phyloP scores from a whole-genome alignment of 768 basidiomycete species.

The Termitomyces sp. region DNA sequence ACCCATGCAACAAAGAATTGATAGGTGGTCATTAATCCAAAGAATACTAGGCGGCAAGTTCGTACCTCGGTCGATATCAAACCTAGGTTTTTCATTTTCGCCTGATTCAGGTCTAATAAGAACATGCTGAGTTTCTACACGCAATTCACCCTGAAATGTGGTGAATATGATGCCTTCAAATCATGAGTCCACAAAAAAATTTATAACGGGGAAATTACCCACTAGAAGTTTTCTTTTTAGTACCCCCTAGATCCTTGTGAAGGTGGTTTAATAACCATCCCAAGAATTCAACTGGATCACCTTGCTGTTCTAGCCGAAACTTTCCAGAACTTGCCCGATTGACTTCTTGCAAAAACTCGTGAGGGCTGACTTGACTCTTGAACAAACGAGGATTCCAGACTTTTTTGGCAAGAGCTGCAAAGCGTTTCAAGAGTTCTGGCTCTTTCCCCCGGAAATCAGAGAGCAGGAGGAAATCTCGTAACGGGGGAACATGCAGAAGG shows the following conservation, averaged over 20 bases:
- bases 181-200: slow-evolving; percentile 16
- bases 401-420: slow-evolving; percentile 86
- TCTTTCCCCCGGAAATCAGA: slow-evolving; percentile 71
- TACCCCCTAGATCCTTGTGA: slow-evolving; percentile 92
- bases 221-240: slow-evolving; percentile 91
- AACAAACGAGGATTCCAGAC: slow-evolving; percentile 95
- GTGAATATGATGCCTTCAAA: slow-evolving; percentile 81
- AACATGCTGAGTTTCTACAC: slow-evolving; percentile 92
- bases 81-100: slow-evolving; percentile 77
- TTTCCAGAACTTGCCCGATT: slow-evolving; percentile 84
- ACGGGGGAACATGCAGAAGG: slow-evolving; percentile 83
- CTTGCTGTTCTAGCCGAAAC: slow-evolving; percentile 91
- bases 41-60: background rate
- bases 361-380: slow-evolving; percentile 98
- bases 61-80: slow-evolving; percentile 92
- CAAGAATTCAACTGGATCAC: slow-evolving; percentile 94
- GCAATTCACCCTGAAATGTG: slow-evolving; percentile 92
- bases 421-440: slow-evolving; percentile 84
- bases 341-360: slow-evolving; percentile 98
- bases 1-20: slow-evolving; percentile 1
- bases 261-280: slow-evolving; percentile 93
- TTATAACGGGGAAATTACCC: slow-evolving; percentile 26
- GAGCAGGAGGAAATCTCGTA: slow-evolving; percentile 85
- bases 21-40: slow-evolving; percentile 1
- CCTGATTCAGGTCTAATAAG: slow-evolving; percentile 76